Evolutionary conservation across 2,329 filamentous ascomycete genomes (phyloP), one percentile per base, ranked within the genome.

Genomic region (Graphilbum fragrans): DNA sequence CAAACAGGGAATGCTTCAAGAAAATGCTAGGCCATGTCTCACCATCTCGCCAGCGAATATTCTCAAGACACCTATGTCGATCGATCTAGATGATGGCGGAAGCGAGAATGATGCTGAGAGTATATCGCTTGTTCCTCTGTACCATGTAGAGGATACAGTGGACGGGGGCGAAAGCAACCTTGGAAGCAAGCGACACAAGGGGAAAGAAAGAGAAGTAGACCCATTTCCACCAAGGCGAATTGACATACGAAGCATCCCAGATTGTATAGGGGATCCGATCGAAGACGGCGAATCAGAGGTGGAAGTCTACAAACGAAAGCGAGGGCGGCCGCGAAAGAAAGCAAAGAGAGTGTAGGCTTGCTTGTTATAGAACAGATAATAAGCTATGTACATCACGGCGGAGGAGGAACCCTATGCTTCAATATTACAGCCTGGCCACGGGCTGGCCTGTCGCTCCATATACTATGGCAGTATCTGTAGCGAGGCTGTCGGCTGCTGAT

Each of bases 401-500:
- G n/a, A n/a, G n/a, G n/a, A n/a, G n/a, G n/a, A n/a, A n/a, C n/a
- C n/a, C n/a, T n/a, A n/a, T n/a, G n/a, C n/a, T n/a, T n/a, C n/a
- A n/a, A n/a, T 14, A 31, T 31, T 17, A 34, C n/a, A 34, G 32
- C 12, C 12, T 34, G 6, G 32, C 32, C 17, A 8, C 19, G 7
- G n/a, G 5, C 32, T 34, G 32, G 11, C 29, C 4, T 31, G 5
- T 31, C 2, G 36, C 41, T 9, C 62, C 62, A 27, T 64, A 66
- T 2, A 65, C 61, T 38, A 65, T 55, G 1, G 45, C 52, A 9
- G 51, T 43, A 33, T 66, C 60, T 38, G 46, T 52, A 0, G 42
- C 45, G 47, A 65, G 49, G 14, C 55, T 53, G 2, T 61, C 50
- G 27, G 44, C 34, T 6, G 46, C 48, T 18, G 45, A 38, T 0